Base-by-base conservation (phyloP, 768 basidiomycete genomes). In the Hygrophoropsis aurantiaca region DNA sequence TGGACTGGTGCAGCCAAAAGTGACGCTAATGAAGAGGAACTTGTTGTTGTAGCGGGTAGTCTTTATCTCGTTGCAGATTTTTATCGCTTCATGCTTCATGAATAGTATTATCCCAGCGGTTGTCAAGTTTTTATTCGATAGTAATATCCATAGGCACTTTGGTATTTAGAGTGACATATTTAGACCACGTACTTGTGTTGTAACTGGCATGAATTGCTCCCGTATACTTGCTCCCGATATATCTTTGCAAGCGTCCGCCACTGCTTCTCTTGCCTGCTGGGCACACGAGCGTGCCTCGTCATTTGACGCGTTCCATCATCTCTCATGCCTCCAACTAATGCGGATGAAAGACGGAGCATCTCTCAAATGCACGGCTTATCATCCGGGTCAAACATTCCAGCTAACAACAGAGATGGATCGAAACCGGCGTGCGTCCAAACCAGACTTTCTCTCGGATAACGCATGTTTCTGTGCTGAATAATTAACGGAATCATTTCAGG, bases 51-150 rank as follows among this genome's bases (percentile, higher is more conserved):
- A 1, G 86, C 91, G 19, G 97, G 95, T 32, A 98, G 97, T 67
- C 64, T 98, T 57, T 99, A 99, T 68, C 78, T 97, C 32, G 90
- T 93, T 1, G 92, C 93, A 9, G 95, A 98, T 69, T 82, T 94
- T 46, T 97, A 95, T 70, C 73, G 93, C 47, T 55, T 84, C 23
- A 11, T 64, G 30, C n/a, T n/a, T n/a, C 27, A 30, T 30, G 6
- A 30, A 30, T 13, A 13, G 27, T 13, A 30, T 30, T 30, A n/a
- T 7, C 16, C 8, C 20, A 38, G 9, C 7, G 36, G 20, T 16
- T 38, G 36, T 7, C 16, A 6, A 8, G 36, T 38, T 16, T 21
- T 38, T 6, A 38, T 38, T n/a, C n/a, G n/a, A n/a, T n/a, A n/a
- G n/a, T n/a, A n/a, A 38, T 21, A 38, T 16, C 20, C 16, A 38